Evolutionary conservation across 2,329 filamentous ascomycete genomes (phyloP).

Genomic region (Fusarium kyushuense): DNA sequence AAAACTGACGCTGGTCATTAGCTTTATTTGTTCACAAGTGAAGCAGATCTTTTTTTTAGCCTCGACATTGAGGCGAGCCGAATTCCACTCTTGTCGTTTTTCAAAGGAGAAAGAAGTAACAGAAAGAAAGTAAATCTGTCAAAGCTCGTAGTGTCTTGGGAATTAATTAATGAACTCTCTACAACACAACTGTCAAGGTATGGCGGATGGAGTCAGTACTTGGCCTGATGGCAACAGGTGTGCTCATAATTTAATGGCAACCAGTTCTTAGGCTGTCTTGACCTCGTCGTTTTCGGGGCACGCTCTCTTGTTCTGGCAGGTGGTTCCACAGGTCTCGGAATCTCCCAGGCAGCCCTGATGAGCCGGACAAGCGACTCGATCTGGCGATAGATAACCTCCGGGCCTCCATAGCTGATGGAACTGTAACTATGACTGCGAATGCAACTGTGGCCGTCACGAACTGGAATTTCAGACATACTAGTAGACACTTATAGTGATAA

Average conservation of each 20-base stretch:
- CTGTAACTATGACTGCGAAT: not conserved
- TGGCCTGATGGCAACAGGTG: not conserved
- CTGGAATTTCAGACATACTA: not conserved
- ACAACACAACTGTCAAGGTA: not conserved
- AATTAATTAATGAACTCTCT: conserved; percentile 1
- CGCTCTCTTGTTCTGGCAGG: conserved; percentile 28
- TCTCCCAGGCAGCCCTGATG: conserved; percentile 2
- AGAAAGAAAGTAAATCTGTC: too few relatives aligned
- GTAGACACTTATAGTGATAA: not conserved
- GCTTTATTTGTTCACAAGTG: conserved; percentile 6
- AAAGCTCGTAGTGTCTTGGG: not conserved
- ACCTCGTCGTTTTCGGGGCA: conserved; percentile 10
- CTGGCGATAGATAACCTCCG: conserved; percentile 8
- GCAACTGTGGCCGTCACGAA: not conserved
- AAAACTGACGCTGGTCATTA: conserved; percentile 9
- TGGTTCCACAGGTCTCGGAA: conserved; percentile 14
- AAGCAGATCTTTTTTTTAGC: not conserved
- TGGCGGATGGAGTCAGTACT: not conserved
- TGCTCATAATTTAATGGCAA: conserved; percentile 1
- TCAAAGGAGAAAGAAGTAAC: not conserved
- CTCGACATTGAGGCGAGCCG: not conserved
- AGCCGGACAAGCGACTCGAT: conserved; percentile 14
- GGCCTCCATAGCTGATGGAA: conserved; percentile 1
- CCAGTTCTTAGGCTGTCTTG: not conserved
- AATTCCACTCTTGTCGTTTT: conserved; percentile 7